Evolutionary conservation across 2,329 filamentous ascomycete genomes (phyloP).

Genomic region (Ceratocystiopsis minuta): DNA sequence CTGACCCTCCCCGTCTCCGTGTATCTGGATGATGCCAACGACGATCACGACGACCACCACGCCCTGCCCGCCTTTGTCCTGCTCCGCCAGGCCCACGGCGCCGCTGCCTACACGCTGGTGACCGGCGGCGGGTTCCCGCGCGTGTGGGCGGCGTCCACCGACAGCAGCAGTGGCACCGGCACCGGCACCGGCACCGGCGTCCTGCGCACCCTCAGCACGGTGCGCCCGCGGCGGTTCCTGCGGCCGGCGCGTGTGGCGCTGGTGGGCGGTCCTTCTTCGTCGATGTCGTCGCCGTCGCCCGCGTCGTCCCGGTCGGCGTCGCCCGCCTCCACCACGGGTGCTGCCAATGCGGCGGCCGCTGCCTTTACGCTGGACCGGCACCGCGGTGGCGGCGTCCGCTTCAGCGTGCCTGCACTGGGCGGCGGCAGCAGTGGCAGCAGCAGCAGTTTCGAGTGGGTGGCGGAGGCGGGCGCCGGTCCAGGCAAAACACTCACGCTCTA

Average conservation of each 20-base stretch:
- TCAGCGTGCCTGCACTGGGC: too few species aligned
- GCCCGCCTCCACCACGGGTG: too few species aligned
- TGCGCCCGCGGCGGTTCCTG: slow-evolving; percentile 23
- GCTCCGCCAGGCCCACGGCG: slow-evolving; percentile 26
- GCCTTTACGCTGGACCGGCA: too few species aligned
- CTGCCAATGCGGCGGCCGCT: too few species aligned
- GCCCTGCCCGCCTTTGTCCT: slow-evolving; percentile 26
- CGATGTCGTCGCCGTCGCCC: too few species aligned
- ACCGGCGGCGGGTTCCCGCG: slow-evolving; percentile 18
- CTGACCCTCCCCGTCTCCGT: too few species aligned
- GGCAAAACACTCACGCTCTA: too few species aligned
- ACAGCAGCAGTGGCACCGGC: background rate
- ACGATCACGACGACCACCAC: slow-evolving; percentile 3
- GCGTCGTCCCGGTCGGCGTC: too few species aligned
- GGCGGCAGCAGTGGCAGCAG: too few species aligned
- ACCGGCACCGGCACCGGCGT: slow-evolving; percentile 8
- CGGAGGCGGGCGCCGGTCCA: too few species aligned
- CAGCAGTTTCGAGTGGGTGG: too few species aligned
- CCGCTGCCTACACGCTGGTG: slow-evolving; percentile 30
- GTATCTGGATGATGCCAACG: slow-evolving; percentile 14
- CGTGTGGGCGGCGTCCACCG: background rate
- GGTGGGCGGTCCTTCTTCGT: slow-evolving; percentile 1
- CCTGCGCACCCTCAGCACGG: slow-evolving; percentile 24
- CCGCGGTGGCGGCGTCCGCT: too few species aligned
- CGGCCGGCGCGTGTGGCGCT: slow-evolving; percentile 28